A percentile compares a stretch with the other conserved stretches of the same genome.
phyloP scores from a whole-genome alignment of 106 monocot genomes.

The Xerophyta viscosa region DNA sequence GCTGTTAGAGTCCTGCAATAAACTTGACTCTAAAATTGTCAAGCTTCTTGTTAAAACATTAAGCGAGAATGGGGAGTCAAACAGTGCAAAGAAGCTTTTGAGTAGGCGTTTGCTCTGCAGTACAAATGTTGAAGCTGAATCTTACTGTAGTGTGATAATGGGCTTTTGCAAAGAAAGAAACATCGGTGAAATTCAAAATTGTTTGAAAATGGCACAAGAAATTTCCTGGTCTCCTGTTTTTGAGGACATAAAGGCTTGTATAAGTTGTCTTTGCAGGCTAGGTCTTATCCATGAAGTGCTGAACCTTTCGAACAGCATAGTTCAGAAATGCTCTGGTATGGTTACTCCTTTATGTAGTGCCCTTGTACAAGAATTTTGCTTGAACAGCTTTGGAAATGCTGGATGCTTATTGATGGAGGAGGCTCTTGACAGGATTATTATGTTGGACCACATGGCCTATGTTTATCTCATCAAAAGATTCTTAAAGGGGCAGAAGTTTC shows the following conservation, averaged over 20 bases:
- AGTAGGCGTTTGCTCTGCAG: conserved; percentile 24
- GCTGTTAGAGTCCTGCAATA: conserved; percentile 23
- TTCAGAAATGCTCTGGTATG: conserved; percentile 12
- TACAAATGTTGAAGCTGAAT: conserved; percentile 26
- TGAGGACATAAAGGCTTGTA: conserved; percentile 19
- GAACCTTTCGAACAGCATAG: conserved; percentile 28
- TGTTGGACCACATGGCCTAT: conserved; percentile 19
- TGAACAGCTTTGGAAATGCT: conserved; percentile 21
- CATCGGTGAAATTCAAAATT: conserved; percentile 22
- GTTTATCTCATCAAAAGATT: conserved; percentile 37
- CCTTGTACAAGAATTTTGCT: conserved; percentile 41
- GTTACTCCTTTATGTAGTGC: conserved; percentile 15
- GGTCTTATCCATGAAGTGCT: conserved; percentile 47
- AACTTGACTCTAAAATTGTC: conserved; percentile 31
- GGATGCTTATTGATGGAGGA: conserved; percentile 48
- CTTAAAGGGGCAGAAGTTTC: conserved; percentile 35
- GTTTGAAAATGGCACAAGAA: conserved; percentile 27
- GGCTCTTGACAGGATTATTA: conserved; percentile 14
- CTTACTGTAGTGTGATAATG: conserved; percentile 30
- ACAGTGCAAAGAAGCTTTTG: conserved; percentile 32
- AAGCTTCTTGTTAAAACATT: conserved; percentile 40
- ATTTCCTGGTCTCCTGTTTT: conserved; percentile 18
- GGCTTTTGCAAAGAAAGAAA: conserved; percentile 33
- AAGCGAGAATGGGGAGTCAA: conserved; percentile 34
- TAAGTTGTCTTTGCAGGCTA: conserved; percentile 33